Conservation (phyloP, 2,329 filamentous ascomycete species). For the Ceratocystis alfenasii region DNA sequence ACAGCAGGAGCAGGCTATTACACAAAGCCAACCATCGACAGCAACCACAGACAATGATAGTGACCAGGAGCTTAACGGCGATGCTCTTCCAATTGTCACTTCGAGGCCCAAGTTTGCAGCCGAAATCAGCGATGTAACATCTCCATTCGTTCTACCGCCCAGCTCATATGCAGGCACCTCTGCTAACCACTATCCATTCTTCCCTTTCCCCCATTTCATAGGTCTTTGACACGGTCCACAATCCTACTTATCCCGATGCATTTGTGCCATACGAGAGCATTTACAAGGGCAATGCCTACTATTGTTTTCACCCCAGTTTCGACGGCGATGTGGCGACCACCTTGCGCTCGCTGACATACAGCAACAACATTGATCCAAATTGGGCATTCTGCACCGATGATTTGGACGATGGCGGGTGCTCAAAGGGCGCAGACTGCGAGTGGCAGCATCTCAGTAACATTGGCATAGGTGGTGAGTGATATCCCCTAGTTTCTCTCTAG, state of each 20-base stretch:
- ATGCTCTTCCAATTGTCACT: not conserved
- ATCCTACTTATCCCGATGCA: conserved; percentile 18
- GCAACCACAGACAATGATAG: not conserved
- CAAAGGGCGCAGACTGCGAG: conserved; percentile 54
- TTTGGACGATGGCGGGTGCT: conserved; percentile 56
- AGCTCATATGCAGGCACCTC: not conserved
- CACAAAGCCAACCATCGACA: not conserved
- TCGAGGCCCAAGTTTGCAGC: not conserved
- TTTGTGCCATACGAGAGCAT: conserved; percentile 66
- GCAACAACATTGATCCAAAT: conserved; percentile 70
- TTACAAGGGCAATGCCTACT: conserved; percentile 70
- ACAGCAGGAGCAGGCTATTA: not conserved
- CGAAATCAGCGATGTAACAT: conserved; percentile 18
- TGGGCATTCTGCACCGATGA: conserved; percentile 68
- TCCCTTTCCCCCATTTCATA: not conserved
- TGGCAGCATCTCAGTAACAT: conserved; percentile 71
- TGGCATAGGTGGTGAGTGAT: conserved; percentile 59
- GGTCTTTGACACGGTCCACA: conserved; percentile 15
- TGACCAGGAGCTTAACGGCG: not conserved
- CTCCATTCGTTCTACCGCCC: not conserved
- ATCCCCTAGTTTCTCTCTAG: conserved; percentile 16
- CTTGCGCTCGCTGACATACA: conserved; percentile 83
- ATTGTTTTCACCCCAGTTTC: conserved; percentile 77
- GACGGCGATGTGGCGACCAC: conserved; percentile 57
- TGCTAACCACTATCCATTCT: not conserved